A percentile compares a stretch with the other conserved stretches of the same genome.
These are phyloP conservation scores for Colletotrichum plurivorum DNA, from an alignment of 2,329 filamentous ascomycete species.

Conservation along the genomic window DNA sequence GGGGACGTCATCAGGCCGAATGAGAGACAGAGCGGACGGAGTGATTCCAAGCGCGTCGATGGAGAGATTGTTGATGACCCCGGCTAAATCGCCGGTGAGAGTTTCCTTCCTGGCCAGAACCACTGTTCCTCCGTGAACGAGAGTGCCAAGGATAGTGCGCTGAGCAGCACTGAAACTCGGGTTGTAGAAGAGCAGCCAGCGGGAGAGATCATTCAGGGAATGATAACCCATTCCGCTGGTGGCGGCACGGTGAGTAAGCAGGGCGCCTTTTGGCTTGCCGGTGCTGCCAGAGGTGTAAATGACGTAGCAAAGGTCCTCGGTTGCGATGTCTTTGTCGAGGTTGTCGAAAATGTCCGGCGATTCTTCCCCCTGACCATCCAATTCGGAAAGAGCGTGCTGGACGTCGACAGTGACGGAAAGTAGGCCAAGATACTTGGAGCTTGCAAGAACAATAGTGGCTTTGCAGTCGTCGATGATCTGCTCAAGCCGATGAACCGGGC, in stretches of 20 bases:
- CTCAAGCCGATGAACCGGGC: constrained; percentile 34
- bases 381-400: neutral
- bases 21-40: constrained; percentile 42
- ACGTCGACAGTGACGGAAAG: neutral
- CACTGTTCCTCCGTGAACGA: constrained; percentile 42
- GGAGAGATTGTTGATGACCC: constrained; percentile 39
- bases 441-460: constrained; percentile 21
- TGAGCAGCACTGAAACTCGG: constrained; percentile 42
- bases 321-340: neutral
- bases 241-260: constrained; percentile 43
- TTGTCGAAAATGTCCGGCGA: neutral
- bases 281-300: constrained; percentile 46
- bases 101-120: constrained; percentile 44
- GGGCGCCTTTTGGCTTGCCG: constrained; percentile 45
- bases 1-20: constrained; percentile 13
- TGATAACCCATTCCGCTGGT: constrained; percentile 8
- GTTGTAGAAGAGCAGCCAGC: constrained; percentile 44
- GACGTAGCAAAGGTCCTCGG: constrained; percentile 39
- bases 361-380: too few relatives aligned
- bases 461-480: constrained; percentile 41
- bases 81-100: constrained; percentile 41
- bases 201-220: constrained; percentile 14
- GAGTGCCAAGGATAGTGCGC: constrained; percentile 40
- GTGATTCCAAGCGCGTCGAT: constrained; percentile 43
- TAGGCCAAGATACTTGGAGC: neutral